Evolutionary conservation across 176 grass and related monocot species (phyloP).

Genomic region (Cenchrus purpureus): DNA sequence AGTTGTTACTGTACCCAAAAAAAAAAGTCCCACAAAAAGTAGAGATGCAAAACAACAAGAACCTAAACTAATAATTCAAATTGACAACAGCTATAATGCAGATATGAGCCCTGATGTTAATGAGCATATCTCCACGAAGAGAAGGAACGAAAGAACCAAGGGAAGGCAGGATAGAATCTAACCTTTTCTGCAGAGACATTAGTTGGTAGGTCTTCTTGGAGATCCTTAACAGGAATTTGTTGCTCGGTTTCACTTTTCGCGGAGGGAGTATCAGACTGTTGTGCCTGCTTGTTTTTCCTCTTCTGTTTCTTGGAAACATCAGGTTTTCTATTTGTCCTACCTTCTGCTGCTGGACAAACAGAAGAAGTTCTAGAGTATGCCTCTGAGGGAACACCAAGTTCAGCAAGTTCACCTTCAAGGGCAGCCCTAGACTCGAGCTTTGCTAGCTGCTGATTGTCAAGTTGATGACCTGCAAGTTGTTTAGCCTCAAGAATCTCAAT

Average conservation of each 20-base stretch:
- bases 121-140: conserved; percentile 3
- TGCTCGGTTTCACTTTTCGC: conserved; percentile 59
- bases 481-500: conserved; percentile 94
- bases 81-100: conserved; percentile 15
- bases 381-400: conserved; percentile 72
- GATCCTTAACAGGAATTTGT: conserved; percentile 31
- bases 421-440: conserved; percentile 76
- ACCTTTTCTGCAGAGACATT: conserved; percentile 64
- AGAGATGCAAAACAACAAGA: conserved; percentile 12
- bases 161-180: conserved; percentile 34
- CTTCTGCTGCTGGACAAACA: conserved; percentile 48
- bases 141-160: conserved; percentile 18
- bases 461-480: conserved; percentile 70
- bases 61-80: conserved; percentile 24
- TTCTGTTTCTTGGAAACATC: conserved; percentile 86
- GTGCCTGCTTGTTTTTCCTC: conserved; percentile 71
- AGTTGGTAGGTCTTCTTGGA: conserved; percentile 49
- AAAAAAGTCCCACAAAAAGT: conserved; percentile 16
- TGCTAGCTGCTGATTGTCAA: conserved; percentile 86
- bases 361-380: conserved; percentile 39
- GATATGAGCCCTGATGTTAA: conserved; percentile 12
- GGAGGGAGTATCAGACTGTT: conserved; percentile 49
- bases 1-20: not conserved
- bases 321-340: conserved; percentile 59
- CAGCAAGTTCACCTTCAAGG: conserved; percentile 76